A percentile compares a stretch with the other conserved stretches of the same genome.
Conservation (phyloP, 192 early-diverging fungal species). For the Lobosporangium transversale region DNA sequence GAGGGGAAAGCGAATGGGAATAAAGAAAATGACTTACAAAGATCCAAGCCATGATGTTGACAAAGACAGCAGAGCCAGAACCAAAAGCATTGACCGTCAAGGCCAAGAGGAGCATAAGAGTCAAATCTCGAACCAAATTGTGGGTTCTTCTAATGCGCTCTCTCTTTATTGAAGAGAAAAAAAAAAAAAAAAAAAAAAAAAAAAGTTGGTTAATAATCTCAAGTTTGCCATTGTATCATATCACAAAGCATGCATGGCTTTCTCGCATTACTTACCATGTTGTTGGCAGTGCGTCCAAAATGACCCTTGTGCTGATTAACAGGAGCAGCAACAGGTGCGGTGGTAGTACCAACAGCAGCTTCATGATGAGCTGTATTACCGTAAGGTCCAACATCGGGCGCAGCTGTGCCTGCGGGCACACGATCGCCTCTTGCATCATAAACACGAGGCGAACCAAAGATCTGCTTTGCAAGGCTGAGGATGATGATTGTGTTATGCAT, state of each 20-base stretch:
- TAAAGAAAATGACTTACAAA: constrained; percentile 24
- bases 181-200: too few relatives aligned
- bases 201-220: too few relatives aligned
- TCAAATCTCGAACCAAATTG: constrained; percentile 34
- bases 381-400: background rate
- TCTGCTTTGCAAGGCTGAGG: constrained; percentile 6
- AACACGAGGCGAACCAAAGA: background rate
- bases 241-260: too few relatives aligned
- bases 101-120: constrained; percentile 39
- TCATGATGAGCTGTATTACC: background rate
- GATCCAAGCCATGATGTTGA: constrained; percentile 30
- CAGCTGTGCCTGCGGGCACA: background rate
- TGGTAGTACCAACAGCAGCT: background rate
- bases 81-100: constrained; percentile 43
- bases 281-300: constrained; percentile 6
- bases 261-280: constrained; percentile 28
- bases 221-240: too few relatives aligned
- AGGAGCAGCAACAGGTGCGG: background rate
- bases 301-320: background rate
- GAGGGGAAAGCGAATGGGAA: too few relatives aligned
- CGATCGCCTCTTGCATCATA: background rate
- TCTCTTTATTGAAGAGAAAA: constrained; percentile 2
- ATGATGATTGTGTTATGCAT: too few relatives aligned
- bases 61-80: constrained; percentile 4
- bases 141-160: constrained; percentile 17